Evolutionary conservation across 371 early-diverging fungal genomes (phyloP).

Genomic region (Mucor sp.): DNA sequence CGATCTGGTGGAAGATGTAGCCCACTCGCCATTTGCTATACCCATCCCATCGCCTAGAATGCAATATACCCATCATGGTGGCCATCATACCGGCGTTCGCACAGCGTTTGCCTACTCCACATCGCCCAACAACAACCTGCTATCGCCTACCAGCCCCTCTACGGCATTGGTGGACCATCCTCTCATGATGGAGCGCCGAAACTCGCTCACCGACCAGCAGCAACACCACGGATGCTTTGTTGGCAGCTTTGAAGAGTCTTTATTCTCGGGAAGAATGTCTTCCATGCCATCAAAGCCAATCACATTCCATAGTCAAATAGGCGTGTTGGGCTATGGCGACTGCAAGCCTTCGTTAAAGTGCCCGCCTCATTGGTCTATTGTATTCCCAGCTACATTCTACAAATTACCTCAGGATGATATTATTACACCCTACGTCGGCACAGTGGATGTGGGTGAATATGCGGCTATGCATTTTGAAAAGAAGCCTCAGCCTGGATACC

Average conservation of each 20-base stretch:
- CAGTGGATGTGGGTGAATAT: slow-evolving; percentile 39
- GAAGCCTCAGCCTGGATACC: slow-evolving; percentile 50
- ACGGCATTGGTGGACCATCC: not conserved
- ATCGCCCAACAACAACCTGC: slow-evolving; percentile 24
- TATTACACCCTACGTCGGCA: slow-evolving; percentile 55
- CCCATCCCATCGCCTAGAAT: slow-evolving; percentile 39
- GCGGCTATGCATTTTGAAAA: not conserved
- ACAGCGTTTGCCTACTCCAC: slow-evolving; percentile 39
- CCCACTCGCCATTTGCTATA: slow-evolving; percentile 11
- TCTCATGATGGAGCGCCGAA: slow-evolving; percentile 4
- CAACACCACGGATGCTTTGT: slow-evolving; percentile 44
- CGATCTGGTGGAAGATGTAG: not conserved
- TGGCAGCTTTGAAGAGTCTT: slow-evolving; percentile 82
- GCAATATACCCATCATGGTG: slow-evolving; percentile 45
- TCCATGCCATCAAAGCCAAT: slow-evolving; percentile 78
- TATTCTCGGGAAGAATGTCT: slow-evolving; percentile 83
- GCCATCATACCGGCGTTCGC: not conserved
- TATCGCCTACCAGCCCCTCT: slow-evolving; percentile 1
- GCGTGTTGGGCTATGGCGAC: slow-evolving; percentile 66
- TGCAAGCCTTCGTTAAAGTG: slow-evolving; percentile 67
- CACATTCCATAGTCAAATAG: slow-evolving; percentile 73
- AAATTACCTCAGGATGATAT: slow-evolving; percentile 55
- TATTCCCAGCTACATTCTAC: slow-evolving; percentile 79
- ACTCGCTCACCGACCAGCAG: slow-evolving; percentile 20
- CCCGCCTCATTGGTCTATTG: slow-evolving; percentile 68